Conservation (phyloP, 192 early-diverging fungal genomes). For the Entomortierella lignicola region DNA sequence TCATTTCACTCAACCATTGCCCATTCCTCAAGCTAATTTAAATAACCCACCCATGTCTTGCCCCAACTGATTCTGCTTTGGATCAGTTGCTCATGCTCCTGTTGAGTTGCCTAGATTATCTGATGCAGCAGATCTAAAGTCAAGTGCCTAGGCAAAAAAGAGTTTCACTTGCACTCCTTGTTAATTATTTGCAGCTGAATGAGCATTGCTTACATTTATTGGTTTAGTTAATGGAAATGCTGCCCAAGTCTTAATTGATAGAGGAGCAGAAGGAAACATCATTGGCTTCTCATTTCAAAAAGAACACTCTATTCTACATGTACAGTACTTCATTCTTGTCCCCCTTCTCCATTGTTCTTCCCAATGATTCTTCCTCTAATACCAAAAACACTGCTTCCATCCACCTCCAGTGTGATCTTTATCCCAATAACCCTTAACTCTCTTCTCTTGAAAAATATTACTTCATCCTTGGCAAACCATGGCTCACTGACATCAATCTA, state of each 20-base stretch:
- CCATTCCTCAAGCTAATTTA: no score
- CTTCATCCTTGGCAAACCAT: slow-evolving; percentile 25
- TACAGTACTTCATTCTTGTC: background rate
- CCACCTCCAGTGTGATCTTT: background rate
- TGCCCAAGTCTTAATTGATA: slow-evolving; percentile 7
- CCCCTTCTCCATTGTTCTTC: slow-evolving; percentile 15
- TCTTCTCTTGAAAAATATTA: slow-evolving; percentile 21
- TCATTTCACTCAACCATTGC: no score
- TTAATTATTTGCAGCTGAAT: background rate
- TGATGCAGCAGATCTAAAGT: no score
- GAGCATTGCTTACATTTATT: background rate
- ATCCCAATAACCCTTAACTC: slow-evolving; percentile 1
- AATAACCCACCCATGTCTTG: no score
- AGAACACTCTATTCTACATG: background rate
- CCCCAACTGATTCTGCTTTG: no score
- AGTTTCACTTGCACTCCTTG: background rate
- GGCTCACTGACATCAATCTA: slow-evolving; percentile 10
- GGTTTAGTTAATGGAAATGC: background rate
- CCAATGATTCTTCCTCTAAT: slow-evolving; percentile 10
- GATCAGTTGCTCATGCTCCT: no score
- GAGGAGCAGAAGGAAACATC: slow-evolving; percentile 18
- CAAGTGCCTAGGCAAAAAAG: background rate
- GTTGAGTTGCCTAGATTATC: no score
- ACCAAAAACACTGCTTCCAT: slow-evolving; percentile 1
- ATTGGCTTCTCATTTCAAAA: slow-evolving; percentile 1